These are phyloP conservation scores for Astraeus odoratus DNA, from an alignment of 768 basidiomycete genomes.

Conservation along the genomic window DNA sequence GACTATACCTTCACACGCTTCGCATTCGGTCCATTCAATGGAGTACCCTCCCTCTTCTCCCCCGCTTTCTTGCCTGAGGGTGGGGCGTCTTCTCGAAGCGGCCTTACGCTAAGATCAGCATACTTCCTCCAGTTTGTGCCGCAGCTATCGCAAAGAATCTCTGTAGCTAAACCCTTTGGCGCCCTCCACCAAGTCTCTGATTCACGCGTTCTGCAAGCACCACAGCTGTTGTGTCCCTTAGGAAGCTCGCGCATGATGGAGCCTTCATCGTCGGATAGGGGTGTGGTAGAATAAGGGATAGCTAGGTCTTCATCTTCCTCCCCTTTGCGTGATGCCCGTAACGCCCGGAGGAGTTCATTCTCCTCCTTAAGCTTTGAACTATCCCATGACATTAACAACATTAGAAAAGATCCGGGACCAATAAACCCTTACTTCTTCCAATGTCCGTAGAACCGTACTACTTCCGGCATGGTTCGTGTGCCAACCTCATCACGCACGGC, in stretches of 20 bases:
- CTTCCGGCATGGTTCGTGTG: conserved; percentile 63
- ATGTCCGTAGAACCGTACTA: conserved; percentile 77
- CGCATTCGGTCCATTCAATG: conserved; percentile 39
- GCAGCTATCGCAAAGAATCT: conserved; percentile 78
- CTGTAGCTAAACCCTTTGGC: conserved; percentile 74
- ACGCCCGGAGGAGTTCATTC: conserved; percentile 43
- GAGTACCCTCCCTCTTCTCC: conserved; percentile 59
- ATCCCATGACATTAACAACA: conserved; percentile 7
- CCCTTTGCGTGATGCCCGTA: conserved; percentile 26
- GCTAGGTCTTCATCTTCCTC: conserved; percentile 14
- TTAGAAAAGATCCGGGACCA: conserved; percentile 1
- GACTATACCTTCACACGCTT: conserved; percentile 59
- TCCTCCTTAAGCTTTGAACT: conserved; percentile 68
- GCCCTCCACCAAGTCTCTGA: conserved; percentile 87
- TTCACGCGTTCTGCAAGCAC: conserved; percentile 78
- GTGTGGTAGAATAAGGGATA: conserved; percentile 29
- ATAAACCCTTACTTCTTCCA: conserved; percentile 67
- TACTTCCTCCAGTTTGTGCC: conserved; percentile 92
- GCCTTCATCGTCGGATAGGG: conserved; percentile 60
- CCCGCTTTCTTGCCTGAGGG: conserved; percentile 34
- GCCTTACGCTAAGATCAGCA: conserved; percentile 76
- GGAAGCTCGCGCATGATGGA: conserved; percentile 58
- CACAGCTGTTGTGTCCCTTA: conserved; percentile 57
- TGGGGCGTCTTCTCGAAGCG: conserved; percentile 58
- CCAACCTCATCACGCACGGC: conserved; percentile 69